Conservation (phyloP, 2,329 filamentous ascomycete genomes). For the Ophiostoma pallidulum region DNA sequence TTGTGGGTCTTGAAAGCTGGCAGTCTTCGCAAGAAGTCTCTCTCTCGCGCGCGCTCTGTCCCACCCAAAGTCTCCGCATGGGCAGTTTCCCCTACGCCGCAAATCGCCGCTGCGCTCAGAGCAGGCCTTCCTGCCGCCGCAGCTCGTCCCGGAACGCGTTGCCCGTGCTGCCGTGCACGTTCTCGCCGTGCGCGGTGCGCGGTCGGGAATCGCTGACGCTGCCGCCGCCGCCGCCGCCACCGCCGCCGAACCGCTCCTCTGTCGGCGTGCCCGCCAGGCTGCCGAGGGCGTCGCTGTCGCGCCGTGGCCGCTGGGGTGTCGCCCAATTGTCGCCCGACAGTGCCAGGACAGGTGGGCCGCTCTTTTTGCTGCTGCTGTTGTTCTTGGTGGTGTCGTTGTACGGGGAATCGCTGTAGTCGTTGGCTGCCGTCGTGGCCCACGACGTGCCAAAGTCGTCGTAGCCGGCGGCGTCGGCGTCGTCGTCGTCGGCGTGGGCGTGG, state of each 20-base stretch:
- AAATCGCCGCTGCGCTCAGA: no score
- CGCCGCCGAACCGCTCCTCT: conserved; percentile 31
- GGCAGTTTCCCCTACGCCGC: no score
- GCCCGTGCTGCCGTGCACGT: conserved; percentile 13
- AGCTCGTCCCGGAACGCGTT: conserved; percentile 44
- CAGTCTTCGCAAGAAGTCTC: no score
- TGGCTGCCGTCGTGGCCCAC: conserved; percentile 10
- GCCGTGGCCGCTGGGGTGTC: conserved; percentile 21
- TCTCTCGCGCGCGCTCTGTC: no score
- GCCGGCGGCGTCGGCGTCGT: conserved; percentile 10
- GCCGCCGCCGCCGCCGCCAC: no score
- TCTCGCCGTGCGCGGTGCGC: conserved; percentile 15
- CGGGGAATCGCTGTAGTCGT: conserved; percentile 19
- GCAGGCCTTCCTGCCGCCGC: conserved; percentile 38
- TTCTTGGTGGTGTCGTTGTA: background rate
- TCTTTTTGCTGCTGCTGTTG: background rate
- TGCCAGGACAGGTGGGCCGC: conserved; percentile 16
- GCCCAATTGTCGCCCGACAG: conserved; percentile 18
- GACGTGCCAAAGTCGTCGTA: conserved; percentile 9
- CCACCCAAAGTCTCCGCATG: no score
- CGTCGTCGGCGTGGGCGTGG: conserved; percentile 19
- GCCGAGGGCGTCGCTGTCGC: conserved; percentile 40
- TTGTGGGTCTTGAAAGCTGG: no score
- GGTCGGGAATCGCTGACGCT: no score
- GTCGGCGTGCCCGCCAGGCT: conserved; percentile 40